Evolutionary conservation across 495 filamentous ascomycete species (phyloP).

Genomic region (Cercophora sp.): DNA sequence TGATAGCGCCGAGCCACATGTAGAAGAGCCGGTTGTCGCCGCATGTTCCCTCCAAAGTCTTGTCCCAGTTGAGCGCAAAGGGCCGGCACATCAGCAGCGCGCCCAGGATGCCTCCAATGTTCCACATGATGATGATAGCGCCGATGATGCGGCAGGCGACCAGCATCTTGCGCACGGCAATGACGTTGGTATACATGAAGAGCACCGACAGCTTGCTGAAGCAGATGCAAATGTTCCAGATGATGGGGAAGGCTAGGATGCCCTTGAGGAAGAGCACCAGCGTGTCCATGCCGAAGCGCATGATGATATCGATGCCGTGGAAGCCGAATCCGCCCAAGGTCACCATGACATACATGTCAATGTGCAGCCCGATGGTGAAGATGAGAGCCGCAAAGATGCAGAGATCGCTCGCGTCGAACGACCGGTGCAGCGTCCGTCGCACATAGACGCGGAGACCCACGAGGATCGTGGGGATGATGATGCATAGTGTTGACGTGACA

Average conservation of each 20-base stretch:
- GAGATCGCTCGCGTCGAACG: slow-evolving; percentile 13
- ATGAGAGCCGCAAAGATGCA: slow-evolving; percentile 13
- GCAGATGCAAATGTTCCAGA: slow-evolving; percentile 16
- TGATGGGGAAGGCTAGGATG: slow-evolving; percentile 15
- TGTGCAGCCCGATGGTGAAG: slow-evolving; percentile 15
- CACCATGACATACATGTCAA: slow-evolving; percentile 14
- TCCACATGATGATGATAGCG: slow-evolving; percentile 9
- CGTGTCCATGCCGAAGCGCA: slow-evolving; percentile 16
- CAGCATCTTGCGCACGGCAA: slow-evolving; percentile 9
- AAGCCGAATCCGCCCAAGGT: slow-evolving; percentile 14
- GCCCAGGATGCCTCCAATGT: slow-evolving; percentile 10
- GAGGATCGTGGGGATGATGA: slow-evolving; percentile 11
- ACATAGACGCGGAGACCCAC: slow-evolving; percentile 13
- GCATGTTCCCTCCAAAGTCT: slow-evolving; percentile 10
- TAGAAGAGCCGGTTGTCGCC: slow-evolving; percentile 14
- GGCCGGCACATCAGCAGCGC: slow-evolving; percentile 16
- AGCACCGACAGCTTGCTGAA: slow-evolving; percentile 21
- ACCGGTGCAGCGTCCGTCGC: not conserved
- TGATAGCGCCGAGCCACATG: slow-evolving; percentile 17
- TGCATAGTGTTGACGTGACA: slow-evolving; percentile 9
- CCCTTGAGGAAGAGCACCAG: slow-evolving; percentile 16
- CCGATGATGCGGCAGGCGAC: slow-evolving; percentile 9
- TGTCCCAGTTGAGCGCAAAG: slow-evolving; percentile 17
- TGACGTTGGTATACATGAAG: slow-evolving; percentile 14
- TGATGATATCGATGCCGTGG: slow-evolving; percentile 12